Evolutionary conservation across 345 rosid genomes (phyloP).

Genomic region (Sisymbrium altissimum): DNA sequence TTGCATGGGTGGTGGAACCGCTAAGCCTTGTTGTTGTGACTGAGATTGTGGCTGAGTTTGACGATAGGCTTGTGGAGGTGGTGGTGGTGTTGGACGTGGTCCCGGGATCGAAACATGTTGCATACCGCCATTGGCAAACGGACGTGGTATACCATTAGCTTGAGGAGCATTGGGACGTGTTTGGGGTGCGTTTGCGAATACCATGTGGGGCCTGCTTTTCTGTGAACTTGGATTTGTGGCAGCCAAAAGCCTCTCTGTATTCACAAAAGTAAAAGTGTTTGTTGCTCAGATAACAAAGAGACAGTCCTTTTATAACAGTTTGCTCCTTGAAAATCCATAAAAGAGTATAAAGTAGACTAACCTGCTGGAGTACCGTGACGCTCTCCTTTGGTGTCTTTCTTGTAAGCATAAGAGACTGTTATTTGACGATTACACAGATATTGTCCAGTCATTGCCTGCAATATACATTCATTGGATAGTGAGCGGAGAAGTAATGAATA

Average conservation of each 20-base stretch:
- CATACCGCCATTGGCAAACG: constrained; percentile 59
- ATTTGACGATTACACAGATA: constrained; percentile 95
- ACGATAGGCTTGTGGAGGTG: constrained; percentile 58
- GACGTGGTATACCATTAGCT: constrained; percentile 71
- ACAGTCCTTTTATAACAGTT: not conserved
- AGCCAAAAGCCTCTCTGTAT: constrained; percentile 95
- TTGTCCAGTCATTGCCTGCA: constrained; percentile 95
- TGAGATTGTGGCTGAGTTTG: constrained; percentile 53
- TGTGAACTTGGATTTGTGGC: constrained; percentile 80
- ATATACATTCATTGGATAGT: not conserved
- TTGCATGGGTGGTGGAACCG: constrained; percentile 68
- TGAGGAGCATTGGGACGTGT: constrained; percentile 37
- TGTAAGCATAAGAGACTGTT: constrained; percentile 93
- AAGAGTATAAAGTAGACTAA: constrained; percentile 32
- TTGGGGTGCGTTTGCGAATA: constrained; percentile 93
- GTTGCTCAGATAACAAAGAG: not conserved
- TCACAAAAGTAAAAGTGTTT: constrained; percentile 1
- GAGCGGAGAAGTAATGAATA: not conserved
- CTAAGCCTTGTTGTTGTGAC: constrained; percentile 53
- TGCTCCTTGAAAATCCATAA: not conserved
- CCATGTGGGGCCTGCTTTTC: constrained; percentile 90
- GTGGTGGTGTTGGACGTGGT: constrained; percentile 74
- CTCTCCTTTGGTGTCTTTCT: constrained; percentile 99
- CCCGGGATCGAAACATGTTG: constrained; percentile 49
- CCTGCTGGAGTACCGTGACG: constrained; percentile 99